Conservation (phyloP, 2,329 filamentous ascomycete species). For the Diaporthe sp. region DNA sequence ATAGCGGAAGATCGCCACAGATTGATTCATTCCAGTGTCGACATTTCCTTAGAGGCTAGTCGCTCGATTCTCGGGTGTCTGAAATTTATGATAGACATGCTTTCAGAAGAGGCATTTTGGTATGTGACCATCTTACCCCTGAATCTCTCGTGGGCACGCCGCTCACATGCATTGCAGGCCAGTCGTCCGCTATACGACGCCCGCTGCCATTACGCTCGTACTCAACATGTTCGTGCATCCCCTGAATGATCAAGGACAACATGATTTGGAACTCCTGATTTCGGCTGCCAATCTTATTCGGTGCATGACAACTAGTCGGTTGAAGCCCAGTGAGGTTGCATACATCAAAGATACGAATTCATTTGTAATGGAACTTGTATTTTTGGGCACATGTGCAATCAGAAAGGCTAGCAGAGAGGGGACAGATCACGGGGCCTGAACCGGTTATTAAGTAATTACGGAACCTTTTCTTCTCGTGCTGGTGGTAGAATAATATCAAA, state of each 20-base stretch:
- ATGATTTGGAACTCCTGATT: conserved; percentile 2
- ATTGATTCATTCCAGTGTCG: conserved; percentile 9
- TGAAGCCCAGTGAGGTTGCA: not conserved
- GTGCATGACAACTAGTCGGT: not conserved
- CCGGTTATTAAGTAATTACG: not conserved
- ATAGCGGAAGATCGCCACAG: conserved; percentile 5
- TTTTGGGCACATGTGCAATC: not conserved
- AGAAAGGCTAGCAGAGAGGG: not conserved
- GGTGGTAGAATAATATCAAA: not conserved
- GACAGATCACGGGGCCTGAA: not conserved
- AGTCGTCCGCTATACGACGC: not conserved
- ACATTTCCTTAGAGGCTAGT: conserved; percentile 2
- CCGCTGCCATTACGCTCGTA: not conserved
- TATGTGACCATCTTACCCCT: not conserved
- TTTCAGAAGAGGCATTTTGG: not conserved
- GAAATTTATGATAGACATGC: not conserved
- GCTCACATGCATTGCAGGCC: not conserved
- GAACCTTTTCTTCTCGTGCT: not conserved
- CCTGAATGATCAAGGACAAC: not conserved
- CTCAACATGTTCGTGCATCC: conserved; percentile 11
- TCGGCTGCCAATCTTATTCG: not conserved
- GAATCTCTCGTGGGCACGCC: too few species aligned
- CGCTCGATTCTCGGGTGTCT: not conserved
- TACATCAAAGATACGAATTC: not conserved
- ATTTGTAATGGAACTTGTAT: conserved; percentile 1